Base-by-base conservation (phyloP, 352 stramenopile genomes). In the Phytopythium boreale region DNA sequence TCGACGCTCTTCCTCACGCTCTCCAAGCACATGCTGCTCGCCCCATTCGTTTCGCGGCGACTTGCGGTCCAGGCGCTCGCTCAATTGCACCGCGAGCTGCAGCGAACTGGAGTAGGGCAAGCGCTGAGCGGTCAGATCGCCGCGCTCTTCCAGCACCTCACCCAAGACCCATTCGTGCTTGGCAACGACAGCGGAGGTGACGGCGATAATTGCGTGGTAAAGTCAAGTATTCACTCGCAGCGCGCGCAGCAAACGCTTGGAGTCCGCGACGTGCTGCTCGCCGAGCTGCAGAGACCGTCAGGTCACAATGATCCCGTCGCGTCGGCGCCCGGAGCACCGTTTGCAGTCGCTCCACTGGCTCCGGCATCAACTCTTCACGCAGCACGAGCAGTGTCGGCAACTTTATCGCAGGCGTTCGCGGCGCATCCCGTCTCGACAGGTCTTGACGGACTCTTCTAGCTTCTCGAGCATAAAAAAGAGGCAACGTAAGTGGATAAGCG, bases 11-110 rank as follows among this genome's bases (percentile, higher is more conserved):
- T 76, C 50, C 47, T 88, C 31, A 71, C 77, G 3, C 72, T 89
- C 15, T 78, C 72, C 17, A 88, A 87, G 74, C 79, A 87, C 26
- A 62, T 84, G 51, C 68, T 92, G 58, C 64, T 91, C 29, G 76
- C 76, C 41, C 76, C 72, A n/a, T 68, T 69, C 43, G 69, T 82
- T 11, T 80, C 76, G 8, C 63, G 82, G 20, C 76, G 82, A 4
- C 62, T 90, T 20, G 74, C 72, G 19, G 66, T 74, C 4, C 64
- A 74, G 26, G 80, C 76, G 39, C 52, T 90, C 19, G 58, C 49
- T 19, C 76, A 82, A 49, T 43, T 88, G 24, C 65, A 67, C 10
- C 56, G 62, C 26, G 72, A 88, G 61, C 74, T 77, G 6, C 63
- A 75, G 31, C 47, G 66, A n/a, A 57, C 70, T 15, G 68, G 68